Evolutionary conservation across 441 rosid genomes (phyloP).

Genomic region (Jatropha multifida): DNA sequence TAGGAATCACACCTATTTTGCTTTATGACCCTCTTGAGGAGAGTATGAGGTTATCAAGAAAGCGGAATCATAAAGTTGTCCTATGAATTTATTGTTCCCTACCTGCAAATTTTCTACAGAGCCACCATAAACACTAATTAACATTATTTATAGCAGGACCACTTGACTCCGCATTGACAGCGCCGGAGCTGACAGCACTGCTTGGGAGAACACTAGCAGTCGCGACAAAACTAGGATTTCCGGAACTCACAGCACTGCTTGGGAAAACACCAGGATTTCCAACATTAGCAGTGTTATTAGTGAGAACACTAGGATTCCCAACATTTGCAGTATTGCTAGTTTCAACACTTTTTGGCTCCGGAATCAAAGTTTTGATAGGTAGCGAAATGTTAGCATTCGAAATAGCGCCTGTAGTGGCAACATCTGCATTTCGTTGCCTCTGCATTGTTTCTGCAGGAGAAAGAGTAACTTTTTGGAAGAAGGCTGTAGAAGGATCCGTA

Average conservation of each 20-base stretch:
- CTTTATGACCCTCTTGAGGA: no score
- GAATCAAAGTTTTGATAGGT: constrained; percentile 14
- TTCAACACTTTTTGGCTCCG: constrained; percentile 27
- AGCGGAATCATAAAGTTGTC: not conserved
- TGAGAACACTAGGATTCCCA: constrained; percentile 24
- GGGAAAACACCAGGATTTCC: constrained; percentile 21
- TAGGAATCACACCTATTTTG: no score
- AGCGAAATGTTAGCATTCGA: constrained; percentile 24
- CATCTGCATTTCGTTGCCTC: constrained; percentile 36
- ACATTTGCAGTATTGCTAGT: constrained; percentile 13
- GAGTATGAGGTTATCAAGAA: not conserved
- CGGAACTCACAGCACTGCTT: not conserved
- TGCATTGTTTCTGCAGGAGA: constrained; percentile 31
- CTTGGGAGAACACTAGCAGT: constrained; percentile 9
- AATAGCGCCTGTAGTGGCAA: constrained; percentile 8
- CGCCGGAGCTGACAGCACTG: not conserved
- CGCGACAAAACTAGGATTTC: not conserved
- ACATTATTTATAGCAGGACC: constrained; percentile 18
- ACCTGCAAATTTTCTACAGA: constrained; percentile 28
- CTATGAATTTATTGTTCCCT: constrained; percentile 20
- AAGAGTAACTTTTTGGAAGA: constrained; percentile 20
- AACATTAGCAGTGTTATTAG: not conserved
- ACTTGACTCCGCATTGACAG: not conserved
- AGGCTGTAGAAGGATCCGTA: constrained; percentile 29
- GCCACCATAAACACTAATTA: constrained; percentile 8